Percentiles rank a stretch among this genome's conserved stretches.
phyloP scores from a whole-genome alignment of 1,284 basidiomycete genomes.

The Microbotryomycetes sp. region DNA sequence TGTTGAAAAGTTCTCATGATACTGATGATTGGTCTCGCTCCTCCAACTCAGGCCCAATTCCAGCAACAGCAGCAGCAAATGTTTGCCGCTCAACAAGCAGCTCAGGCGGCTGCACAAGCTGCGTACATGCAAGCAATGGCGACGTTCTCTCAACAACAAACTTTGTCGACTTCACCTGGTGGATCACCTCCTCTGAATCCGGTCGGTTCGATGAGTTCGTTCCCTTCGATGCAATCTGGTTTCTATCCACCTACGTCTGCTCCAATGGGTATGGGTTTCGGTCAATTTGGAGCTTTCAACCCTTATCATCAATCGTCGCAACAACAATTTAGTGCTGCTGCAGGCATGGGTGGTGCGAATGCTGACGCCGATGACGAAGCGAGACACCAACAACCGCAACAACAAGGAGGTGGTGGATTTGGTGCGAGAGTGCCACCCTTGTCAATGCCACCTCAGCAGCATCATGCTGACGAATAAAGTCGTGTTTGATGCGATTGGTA shows the following conservation, averaged over 20 bases:
- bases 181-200: constrained; percentile 12
- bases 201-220: constrained; percentile 3
- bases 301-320: background rate
- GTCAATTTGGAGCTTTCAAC: background rate
- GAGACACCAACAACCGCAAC: too few relatives aligned
- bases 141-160: constrained; percentile 24
- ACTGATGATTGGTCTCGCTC: background rate
- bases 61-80: background rate
- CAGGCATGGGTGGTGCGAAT: background rate
- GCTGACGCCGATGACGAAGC: background rate
- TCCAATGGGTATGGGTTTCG: background rate
- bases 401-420: background rate
- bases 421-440: background rate
- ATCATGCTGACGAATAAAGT: too few relatives aligned
- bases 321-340: background rate
- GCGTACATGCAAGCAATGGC: constrained; percentile 35
- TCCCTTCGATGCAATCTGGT: background rate
- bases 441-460: background rate
- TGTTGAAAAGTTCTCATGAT: background rate
- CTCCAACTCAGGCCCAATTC: background rate
- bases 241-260: background rate
- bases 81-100: background rate
- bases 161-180: background rate
- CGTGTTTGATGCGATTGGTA: too few relatives aligned
- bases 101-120: constrained; percentile 28